A percentile compares a stretch with the other conserved stretches of the same genome.
Conservation (phyloP, 345 rosid genomes). For the Punica granatum region DNA sequence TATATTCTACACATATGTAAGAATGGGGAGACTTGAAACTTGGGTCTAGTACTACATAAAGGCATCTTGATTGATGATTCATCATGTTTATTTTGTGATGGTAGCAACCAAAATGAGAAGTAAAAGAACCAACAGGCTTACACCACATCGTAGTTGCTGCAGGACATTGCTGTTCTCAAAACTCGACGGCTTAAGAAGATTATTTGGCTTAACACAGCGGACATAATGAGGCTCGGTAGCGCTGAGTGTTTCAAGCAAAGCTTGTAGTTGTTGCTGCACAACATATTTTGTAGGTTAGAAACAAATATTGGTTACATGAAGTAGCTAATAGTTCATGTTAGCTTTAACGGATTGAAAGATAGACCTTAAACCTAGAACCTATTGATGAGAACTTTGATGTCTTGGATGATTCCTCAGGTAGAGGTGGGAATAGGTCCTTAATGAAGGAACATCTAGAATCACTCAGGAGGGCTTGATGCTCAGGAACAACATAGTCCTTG, state of each 20-base stretch:
- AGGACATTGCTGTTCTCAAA: conserved; percentile 76
- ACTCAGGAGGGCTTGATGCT: conserved; percentile 77
- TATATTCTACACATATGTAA: no score
- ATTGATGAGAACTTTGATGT: conserved; percentile 89
- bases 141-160: conserved; percentile 97
- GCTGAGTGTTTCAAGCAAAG: conserved; percentile 86
- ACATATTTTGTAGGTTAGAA: neutral
- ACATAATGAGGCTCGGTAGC: conserved; percentile 93
- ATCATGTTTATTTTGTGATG: neutral
- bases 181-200: conserved; percentile 79
- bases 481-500: conserved; percentile 92
- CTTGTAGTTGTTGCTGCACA: conserved; percentile 90
- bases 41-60: neutral
- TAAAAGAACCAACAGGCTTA: conserved; percentile 32
- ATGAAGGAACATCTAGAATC: conserved; percentile 81
- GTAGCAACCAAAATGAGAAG: neutral
- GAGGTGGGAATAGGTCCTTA: conserved; percentile 66
- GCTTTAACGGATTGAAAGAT: conserved; percentile 1
- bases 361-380: conserved; percentile 91
- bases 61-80: neutral
- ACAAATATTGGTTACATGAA: neutral
- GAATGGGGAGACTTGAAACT: neutral
- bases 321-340: conserved; percentile 2
- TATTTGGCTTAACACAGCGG: conserved; percentile 97
- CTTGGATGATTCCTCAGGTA: conserved; percentile 80